Percentiles rank a stretch among this genome's conserved stretches.
phyloP scores from a whole-genome alignment of 2,329 filamentous ascomycete genomes.

The Leptoxyphium fumago region DNA sequence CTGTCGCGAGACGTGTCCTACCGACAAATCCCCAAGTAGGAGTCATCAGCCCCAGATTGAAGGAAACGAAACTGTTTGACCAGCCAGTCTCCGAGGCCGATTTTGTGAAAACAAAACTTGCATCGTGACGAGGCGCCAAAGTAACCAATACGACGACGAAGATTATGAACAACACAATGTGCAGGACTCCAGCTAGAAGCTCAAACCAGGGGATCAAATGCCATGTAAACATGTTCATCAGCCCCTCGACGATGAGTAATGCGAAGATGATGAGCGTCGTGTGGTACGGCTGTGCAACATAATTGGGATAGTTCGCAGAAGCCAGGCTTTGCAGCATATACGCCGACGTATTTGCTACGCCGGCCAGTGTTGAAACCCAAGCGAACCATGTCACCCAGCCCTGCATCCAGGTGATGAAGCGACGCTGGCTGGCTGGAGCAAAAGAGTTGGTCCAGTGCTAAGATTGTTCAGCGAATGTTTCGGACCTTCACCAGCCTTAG shows the following conservation, averaged over 20 bases:
- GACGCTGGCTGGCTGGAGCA: slow-evolving; percentile 7
- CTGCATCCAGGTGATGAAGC: slow-evolving; percentile 17
- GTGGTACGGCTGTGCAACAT: slow-evolving; percentile 23
- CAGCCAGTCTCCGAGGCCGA: slow-evolving; percentile 9
- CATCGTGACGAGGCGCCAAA: slow-evolving; percentile 7
- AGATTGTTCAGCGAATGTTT: no score
- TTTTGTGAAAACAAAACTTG: slow-evolving; percentile 10
- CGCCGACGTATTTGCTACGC: slow-evolving; percentile 19
- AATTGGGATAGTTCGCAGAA: slow-evolving; percentile 19
- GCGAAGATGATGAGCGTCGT: slow-evolving; percentile 25
- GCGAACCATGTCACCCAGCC: slow-evolving; percentile 29
- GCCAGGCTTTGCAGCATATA: slow-evolving; percentile 23
- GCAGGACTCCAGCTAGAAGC: slow-evolving; percentile 9
- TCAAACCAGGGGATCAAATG: slow-evolving; percentile 20
- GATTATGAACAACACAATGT: slow-evolving; percentile 11
- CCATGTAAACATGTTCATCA: slow-evolving; percentile 22
- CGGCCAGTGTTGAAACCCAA: slow-evolving; percentile 18
- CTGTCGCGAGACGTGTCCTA: slow-evolving; percentile 1
- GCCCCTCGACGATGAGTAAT: slow-evolving; percentile 17
- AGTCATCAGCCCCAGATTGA: slow-evolving; percentile 12
- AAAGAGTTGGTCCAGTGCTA: slow-evolving; percentile 13
- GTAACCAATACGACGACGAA: slow-evolving; percentile 10
- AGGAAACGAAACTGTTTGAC: slow-evolving; percentile 10
- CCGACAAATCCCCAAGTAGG: slow-evolving; percentile 13
- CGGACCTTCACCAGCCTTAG: no score